Conservation (phyloP, 2,329 filamentous ascomycete species). For the Akanthomyces dipterigenus region DNA sequence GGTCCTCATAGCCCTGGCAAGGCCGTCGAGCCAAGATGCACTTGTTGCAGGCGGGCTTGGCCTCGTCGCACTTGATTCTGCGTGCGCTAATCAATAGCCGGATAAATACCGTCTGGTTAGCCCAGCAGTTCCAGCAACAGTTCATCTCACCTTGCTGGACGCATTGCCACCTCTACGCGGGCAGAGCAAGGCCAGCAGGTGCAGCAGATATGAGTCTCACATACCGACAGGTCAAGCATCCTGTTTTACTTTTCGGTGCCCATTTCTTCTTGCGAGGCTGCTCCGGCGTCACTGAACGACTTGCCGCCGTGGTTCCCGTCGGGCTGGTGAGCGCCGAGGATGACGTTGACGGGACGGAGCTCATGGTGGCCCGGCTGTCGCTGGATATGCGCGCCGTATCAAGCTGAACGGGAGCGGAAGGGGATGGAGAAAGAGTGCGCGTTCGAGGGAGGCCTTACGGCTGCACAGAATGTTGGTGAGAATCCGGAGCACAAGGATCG, state of each 20-base stretch:
- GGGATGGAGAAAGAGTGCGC: neutral
- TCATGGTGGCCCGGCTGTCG: neutral
- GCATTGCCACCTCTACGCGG: neutral
- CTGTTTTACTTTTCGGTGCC: neutral
- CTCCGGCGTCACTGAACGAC: neutral
- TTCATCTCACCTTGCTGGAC: too few species aligned
- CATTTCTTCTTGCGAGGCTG: conserved; percentile 6
- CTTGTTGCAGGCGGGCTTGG: neutral
- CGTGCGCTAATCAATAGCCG: neutral
- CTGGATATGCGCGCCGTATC: too few species aligned
- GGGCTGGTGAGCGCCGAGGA: neutral
- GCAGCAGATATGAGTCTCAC: too few species aligned
- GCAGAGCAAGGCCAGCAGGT: too few species aligned
- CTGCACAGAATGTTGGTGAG: neutral
- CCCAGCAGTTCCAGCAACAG: neutral
- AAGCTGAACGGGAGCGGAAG: neutral
- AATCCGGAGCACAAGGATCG: neutral
- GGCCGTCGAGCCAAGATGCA: neutral
- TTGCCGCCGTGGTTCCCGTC: neutral
- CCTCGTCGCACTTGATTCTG: neutral
- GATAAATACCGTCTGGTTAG: neutral
- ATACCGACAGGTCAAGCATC: conserved; percentile 3
- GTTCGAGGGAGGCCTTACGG: neutral
- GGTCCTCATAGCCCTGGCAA: neutral
- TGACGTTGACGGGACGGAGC: neutral